Evolutionary conservation across 352 stramenopile genomes (phyloP), one percentile per base, ranked within the genome.

Genomic region (Stramenopiles sp.): DNA sequence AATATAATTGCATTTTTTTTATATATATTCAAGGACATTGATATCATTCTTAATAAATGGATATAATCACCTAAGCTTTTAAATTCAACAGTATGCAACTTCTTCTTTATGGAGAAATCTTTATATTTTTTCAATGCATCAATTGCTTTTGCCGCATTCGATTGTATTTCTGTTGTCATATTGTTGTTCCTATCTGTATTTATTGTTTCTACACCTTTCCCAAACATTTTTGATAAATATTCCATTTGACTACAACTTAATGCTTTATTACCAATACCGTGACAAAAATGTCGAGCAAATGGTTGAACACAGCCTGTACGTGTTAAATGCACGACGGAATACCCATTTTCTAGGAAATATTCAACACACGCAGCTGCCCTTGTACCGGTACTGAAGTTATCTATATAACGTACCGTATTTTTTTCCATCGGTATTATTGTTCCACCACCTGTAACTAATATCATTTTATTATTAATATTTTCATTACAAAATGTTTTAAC

Each of bases 361-460:
- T 92, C 86, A 31, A 85, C 87, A 0, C 87, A 92, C 7, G 89
- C 84, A 0, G 92, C 91, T 32, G 92, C 93, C 33, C 93, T 84
- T 0, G 86, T 88, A n/a, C 95, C 95, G 0, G 94, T 98, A 20
- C 88, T 96, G 83, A 98, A 98, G 80, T 98, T 98, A 84, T 98
- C 95, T 31, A 98, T 87, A 84, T 95, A 98, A 63, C 95, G 91
- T 33, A 98, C 95, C 0, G 88, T 94, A 81, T 97, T 93, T 63
- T 88, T 84, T 86, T 98, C 95, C 31, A 98, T 87, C 78, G 93
- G 92, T 33, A 97, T 91, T 4, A 91, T 95, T 1, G 95, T 98
- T 20, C 95, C 95, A 31, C 95, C 95, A 0, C 90, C 97, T 27
- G 93, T 97, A 7, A 98, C 92, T 31, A 98, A 81, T 0, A 91